phyloP scores from a whole-genome alignment of 805 yeast species.

The Lipomyces orientalis region DNA sequence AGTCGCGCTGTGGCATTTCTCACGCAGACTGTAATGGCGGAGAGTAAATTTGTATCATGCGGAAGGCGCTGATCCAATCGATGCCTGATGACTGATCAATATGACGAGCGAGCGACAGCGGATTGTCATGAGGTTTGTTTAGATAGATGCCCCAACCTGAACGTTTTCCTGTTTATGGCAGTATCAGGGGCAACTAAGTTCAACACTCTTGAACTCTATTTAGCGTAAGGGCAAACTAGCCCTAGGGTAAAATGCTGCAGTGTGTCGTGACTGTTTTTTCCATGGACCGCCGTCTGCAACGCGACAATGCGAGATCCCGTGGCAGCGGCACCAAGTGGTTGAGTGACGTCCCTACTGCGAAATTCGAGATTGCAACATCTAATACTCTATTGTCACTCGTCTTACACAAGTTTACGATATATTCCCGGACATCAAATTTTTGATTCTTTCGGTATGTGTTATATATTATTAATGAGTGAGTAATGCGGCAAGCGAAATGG shows the following conservation, averaged over 20 bases:
- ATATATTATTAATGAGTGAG: neutral
- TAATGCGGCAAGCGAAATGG: neutral
- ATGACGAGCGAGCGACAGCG: neutral
- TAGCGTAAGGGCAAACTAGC: neutral
- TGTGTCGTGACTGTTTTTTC: neutral
- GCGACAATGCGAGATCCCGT: no score
- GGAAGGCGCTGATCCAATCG: no score
- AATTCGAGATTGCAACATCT: neutral
- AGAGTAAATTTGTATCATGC: no score
- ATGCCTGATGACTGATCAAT: neutral
- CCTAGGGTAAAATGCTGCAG: neutral
- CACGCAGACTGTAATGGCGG: neutral
- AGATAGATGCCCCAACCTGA: neutral
- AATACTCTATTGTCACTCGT: neutral
- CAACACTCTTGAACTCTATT: neutral
- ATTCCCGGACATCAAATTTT: neutral
- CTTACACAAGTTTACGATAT: neutral
- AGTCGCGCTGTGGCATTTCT: constrained; percentile 30
- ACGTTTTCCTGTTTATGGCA: neutral
- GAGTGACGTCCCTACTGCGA: neutral
- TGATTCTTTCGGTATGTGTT: neutral
- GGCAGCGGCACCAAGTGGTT: neutral
- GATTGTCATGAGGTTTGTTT: neutral
- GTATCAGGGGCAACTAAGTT: neutral
- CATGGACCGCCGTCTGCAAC: no score